These are phyloP conservation scores for Phytophthora multivora DNA, from an alignment of 352 stramenopile genomes.

Conservation along the genomic window DNA sequence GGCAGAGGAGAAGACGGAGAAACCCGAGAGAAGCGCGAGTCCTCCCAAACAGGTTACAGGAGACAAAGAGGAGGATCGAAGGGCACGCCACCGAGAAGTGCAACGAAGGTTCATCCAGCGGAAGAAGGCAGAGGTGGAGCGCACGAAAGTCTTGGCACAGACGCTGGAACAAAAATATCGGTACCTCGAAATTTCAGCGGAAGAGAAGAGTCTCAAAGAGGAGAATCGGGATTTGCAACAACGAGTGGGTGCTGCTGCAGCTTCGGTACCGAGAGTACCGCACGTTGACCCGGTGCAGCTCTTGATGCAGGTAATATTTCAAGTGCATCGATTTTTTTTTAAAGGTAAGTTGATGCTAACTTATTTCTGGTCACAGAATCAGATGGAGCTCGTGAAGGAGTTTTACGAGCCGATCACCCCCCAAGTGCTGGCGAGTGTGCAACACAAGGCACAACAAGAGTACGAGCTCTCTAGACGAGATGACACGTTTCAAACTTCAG, in stretches of 20 bases:
- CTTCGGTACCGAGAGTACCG: conserved; percentile 12
- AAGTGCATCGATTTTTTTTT: too few relatives aligned
- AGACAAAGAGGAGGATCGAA: conserved; percentile 44
- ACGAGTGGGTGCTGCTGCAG: conserved; percentile 7
- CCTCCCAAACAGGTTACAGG: not conserved
- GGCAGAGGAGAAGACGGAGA: conserved; percentile 7
- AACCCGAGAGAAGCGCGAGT: conserved; percentile 4
- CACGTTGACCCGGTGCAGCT: conserved; percentile 28
- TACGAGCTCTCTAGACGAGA: conserved; percentile 33
- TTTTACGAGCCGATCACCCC: conserved; percentile 42
- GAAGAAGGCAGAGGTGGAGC: conserved; percentile 52
- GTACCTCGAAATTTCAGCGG: conserved; percentile 39
- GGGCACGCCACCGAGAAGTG: conserved; percentile 51
- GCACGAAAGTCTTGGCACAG: conserved; percentile 38
- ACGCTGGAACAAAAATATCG: conserved; percentile 46
- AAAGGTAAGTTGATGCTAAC: not conserved
- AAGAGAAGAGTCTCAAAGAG: conserved; percentile 35
- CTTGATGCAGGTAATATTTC: conserved; percentile 28
- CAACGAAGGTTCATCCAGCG: conserved; percentile 62
- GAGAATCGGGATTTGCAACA: conserved; percentile 43
- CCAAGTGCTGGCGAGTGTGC: conserved; percentile 16
- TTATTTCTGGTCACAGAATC: conserved; percentile 17
- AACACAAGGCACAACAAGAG: conserved; percentile 34
- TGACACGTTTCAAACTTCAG: conserved; percentile 35
- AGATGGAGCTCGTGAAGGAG: conserved; percentile 49